These are phyloP conservation scores for Rutstroemia sp. DNA, from an alignment of 2,329 filamentous ascomycete species.

Conservation along the genomic window DNA sequence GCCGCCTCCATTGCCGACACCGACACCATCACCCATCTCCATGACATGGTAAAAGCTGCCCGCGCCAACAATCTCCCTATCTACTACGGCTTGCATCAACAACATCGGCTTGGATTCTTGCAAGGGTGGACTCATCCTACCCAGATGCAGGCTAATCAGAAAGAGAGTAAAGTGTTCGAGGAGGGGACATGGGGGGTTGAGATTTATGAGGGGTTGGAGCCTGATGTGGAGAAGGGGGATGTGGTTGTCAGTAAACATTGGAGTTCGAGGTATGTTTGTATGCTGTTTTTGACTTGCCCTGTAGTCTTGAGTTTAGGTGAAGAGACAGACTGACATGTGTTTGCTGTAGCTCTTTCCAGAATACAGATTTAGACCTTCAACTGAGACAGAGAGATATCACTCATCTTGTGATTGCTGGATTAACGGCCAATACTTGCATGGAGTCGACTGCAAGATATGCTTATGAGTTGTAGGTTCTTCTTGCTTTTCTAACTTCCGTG, in stretches of 20 bases:
- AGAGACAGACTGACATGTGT: background rate
- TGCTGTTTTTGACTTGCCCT: background rate
- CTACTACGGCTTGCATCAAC: constrained; percentile 32
- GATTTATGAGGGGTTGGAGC: constrained; percentile 27
- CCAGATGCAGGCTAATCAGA: constrained; percentile 13
- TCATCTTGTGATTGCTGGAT: constrained; percentile 27
- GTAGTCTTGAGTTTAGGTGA: background rate
- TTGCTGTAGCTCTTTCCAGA: constrained; percentile 26
- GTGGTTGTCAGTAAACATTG: constrained; percentile 30
- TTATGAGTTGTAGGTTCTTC: constrained; percentile 22
- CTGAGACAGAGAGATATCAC: constrained; percentile 29
- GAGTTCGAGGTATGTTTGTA: constrained; percentile 23
- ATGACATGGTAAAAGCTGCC: constrained; percentile 22
- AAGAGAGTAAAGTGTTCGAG: constrained; percentile 22
- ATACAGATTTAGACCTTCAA: constrained; percentile 32
- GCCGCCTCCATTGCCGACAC: constrained; percentile 25
- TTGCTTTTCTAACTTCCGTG: background rate
- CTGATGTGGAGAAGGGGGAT: constrained; percentile 25
- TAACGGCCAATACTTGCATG: constrained; percentile 30
- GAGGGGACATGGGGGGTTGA: constrained; percentile 27
- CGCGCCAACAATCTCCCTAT: constrained; percentile 25
- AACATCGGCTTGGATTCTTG: constrained; percentile 19
- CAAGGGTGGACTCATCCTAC: constrained; percentile 28
- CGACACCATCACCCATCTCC: constrained; percentile 23
- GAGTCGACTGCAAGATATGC: constrained; percentile 32